phyloP scores from a whole-genome alignment of 2,329 filamentous ascomycete species.

The Aureobasidium lini region DNA sequence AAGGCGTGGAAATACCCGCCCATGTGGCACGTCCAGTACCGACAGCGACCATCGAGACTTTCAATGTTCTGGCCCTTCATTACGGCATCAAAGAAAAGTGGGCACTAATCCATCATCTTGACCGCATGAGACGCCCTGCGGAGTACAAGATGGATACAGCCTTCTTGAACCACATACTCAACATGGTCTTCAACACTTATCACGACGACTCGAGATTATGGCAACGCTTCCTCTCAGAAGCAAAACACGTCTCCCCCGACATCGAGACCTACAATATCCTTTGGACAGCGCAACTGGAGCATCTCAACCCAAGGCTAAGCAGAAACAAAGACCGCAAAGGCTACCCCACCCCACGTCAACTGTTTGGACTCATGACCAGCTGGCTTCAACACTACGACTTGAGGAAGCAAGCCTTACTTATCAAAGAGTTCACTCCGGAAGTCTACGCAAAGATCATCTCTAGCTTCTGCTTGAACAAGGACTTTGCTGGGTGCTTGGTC shows the following conservation, averaged over 20 bases:
- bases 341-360: constrained; percentile 12
- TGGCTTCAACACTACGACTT: constrained; percentile 6
- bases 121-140: constrained; percentile 54
- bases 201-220: constrained; percentile 8
- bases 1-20: constrained; percentile 24
- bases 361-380: constrained; percentile 14
- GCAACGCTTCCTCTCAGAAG: constrained; percentile 10
- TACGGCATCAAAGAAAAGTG: constrained; percentile 58
- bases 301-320: background rate
- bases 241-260: constrained; percentile 11
- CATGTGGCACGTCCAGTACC: constrained; percentile 34
- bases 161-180: constrained; percentile 73
- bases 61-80: constrained; percentile 64
- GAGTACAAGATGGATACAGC: constrained; percentile 62
- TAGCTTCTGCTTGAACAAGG: constrained; percentile 14
- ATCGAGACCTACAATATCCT: constrained; percentile 16
- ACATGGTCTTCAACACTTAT: constrained; percentile 23
- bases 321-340: background rate
- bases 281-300: constrained; percentile 13
- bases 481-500: constrained; percentile 15
- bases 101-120: constrained; percentile 51
- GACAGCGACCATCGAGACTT: constrained; percentile 67
- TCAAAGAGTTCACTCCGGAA: background rate
- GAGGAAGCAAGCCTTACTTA: background rate
- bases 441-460: constrained; percentile 16